Evolutionary conservation across 2,329 filamentous ascomycete genomes (phyloP).

Genomic region (Ceratocystis papillata): DNA sequence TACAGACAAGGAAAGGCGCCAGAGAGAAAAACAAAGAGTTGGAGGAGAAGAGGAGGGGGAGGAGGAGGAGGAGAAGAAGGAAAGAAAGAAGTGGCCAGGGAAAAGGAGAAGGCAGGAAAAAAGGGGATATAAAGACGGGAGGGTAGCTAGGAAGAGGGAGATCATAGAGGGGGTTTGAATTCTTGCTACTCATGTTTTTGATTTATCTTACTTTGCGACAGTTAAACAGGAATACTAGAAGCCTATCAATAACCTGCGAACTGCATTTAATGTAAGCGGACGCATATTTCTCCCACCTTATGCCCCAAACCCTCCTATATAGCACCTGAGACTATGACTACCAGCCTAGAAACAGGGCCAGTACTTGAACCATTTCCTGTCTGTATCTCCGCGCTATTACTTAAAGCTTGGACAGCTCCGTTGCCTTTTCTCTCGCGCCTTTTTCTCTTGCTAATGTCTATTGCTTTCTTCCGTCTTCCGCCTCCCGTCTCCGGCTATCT

Average conservation of each 20-base stretch:
- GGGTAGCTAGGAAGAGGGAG: not conserved
- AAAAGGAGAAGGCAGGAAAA: slow-evolving; percentile 5
- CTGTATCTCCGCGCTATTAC: not conserved
- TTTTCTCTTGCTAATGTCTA: not conserved
- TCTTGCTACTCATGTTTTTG: not conserved
- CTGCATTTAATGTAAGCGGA: not conserved
- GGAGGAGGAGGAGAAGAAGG: not conserved
- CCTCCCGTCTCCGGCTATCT: not conserved
- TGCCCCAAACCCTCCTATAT: not conserved
- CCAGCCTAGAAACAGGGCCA: not conserved
- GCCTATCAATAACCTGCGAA: not conserved
- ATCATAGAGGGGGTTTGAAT: not conserved
- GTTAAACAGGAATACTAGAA: not conserved
- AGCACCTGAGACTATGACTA: not conserved
- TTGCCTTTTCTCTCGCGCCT: not conserved
- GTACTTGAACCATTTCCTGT: not conserved
- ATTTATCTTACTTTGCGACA: not conserved
- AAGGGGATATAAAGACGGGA: not conserved
- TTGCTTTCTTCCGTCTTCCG: not conserved
- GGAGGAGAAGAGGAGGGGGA: not conserved
- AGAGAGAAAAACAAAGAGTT: not conserved
- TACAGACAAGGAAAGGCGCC: not conserved
- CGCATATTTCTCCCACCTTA: not conserved
- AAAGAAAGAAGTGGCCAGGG: not conserved
- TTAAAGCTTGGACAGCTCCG: not conserved